Evolutionary conservation across 1,139 yeast species (phyloP).

Genomic region (Hemisphaericaspora subhashii): DNA sequence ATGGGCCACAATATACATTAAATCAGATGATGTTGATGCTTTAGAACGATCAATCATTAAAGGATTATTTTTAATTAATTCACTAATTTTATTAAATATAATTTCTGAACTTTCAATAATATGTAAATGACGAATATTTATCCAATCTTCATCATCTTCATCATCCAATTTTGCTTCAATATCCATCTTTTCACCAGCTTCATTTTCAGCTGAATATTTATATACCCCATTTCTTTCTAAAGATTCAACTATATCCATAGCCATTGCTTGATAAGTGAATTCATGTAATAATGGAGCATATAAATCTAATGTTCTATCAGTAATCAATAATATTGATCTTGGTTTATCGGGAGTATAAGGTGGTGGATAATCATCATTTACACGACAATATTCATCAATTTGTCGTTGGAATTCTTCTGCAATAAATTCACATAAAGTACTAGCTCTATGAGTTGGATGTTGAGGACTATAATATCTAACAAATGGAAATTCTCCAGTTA

Average conservation of each 20-base stretch:
- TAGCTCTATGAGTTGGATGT: conserved; percentile 51
- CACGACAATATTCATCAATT: conserved; percentile 73
- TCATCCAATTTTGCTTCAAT: conserved; percentile 46
- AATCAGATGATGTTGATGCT: conserved; percentile 60
- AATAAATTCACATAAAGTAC: conserved; percentile 66
- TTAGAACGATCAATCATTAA: conserved; percentile 61
- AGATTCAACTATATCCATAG: conserved; percentile 65
- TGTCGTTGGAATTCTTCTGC: conserved; percentile 72
- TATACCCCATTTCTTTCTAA: conserved; percentile 56
- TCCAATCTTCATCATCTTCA: conserved; percentile 79
- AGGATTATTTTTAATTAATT: conserved; percentile 72
- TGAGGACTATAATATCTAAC: conserved; percentile 68
- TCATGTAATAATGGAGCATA: conserved; percentile 87
- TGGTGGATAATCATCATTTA: conserved; percentile 63
- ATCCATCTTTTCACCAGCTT: conserved; percentile 50
- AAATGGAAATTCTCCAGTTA: conserved; percentile 87
- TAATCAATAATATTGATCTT: conserved; percentile 70
- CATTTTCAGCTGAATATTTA: conserved; percentile 61
- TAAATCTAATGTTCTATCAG: conserved; percentile 83
- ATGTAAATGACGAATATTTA: conserved; percentile 69
- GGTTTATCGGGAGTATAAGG: conserved; percentile 57
- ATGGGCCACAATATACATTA: conserved; percentile 67
- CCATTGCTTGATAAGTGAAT: conserved; percentile 92
- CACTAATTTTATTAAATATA: conserved; percentile 60
- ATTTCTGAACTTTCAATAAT: conserved; percentile 73